phyloP scores from a whole-genome alignment of 1,139 yeast species.

The Pneumocystis jirovecii region DNA sequence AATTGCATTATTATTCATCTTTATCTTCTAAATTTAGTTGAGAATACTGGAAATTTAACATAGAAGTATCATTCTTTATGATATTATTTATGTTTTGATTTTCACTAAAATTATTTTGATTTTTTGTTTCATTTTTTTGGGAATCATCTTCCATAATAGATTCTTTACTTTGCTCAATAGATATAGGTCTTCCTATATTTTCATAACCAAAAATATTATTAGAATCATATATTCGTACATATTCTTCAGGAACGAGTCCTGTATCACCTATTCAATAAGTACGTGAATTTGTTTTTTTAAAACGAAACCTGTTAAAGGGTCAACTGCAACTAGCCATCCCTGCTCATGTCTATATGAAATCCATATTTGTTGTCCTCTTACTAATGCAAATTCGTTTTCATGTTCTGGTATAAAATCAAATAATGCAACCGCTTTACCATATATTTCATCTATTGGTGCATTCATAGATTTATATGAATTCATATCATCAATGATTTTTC shows the following conservation, averaged over 20 bases:
- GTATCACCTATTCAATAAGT: constrained; percentile 40
- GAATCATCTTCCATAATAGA: not conserved
- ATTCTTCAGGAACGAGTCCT: constrained; percentile 92
- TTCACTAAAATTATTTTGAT: not conserved
- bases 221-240: constrained; percentile 41
- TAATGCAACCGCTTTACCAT: constrained; percentile 62
- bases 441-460: constrained; percentile 27
- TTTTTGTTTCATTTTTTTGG: not conserved
- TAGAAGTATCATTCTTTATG: not conserved
- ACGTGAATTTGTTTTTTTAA: not conserved
- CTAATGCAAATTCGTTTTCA: constrained; percentile 70
- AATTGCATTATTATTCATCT: not conserved
- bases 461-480: not conserved
- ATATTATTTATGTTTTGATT: not conserved
- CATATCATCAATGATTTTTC: not conserved
- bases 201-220: not conserved
- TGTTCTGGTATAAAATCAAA: constrained; percentile 87
- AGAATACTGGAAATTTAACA: not conserved
- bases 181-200: not conserved
- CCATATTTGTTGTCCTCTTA: constrained; percentile 73
- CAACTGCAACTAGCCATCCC: constrained; percentile 95
- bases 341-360: constrained; percentile 88
- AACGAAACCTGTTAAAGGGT: constrained; percentile 35
- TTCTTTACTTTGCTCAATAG: not conserved
- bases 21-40: not conserved